Evolutionary conservation across 108 stramenopile species (phyloP), one percentile per base, ranked within the genome.

Genomic region (Cyclotella kingstonii): DNA sequence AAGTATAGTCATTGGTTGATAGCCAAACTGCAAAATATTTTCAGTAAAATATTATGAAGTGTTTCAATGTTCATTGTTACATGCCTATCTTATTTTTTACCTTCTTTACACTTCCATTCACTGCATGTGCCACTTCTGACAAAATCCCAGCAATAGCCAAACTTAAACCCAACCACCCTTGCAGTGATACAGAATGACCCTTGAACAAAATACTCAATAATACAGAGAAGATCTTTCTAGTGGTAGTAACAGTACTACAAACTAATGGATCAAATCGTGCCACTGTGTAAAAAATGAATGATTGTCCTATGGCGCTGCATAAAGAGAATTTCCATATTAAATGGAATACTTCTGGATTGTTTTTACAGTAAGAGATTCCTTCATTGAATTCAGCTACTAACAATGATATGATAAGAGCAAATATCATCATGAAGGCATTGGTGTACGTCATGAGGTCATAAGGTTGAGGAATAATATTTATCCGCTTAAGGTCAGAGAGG

Each of bases 161-260:
- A 12, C 60, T 36, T 39, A 95, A 64, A 23, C 87, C 89, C 47
- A 67, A 31, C 82, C 84, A 91, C 17, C 85, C 88, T 21, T 66
- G 55, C 27, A 23, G 28, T 40, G 60, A 74, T 15, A 95, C 45
- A 14, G 46, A 23, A 75, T 95, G 88, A 11, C 86, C 90, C 46
- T 90, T 86, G 47, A 78, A 54, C 18, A 89, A 50, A 21, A 90
- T 77, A 46, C 85, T 87, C 51, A 91, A 68, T 6, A 97, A 34
- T 18, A 97, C 89, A 0, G 91, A 86, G 53, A 96, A 89, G 51
- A 97, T 93, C 68, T 97, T 97, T 52, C 96, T 81, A 9, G 95
- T 95, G 3, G 96, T 97, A 18, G 96, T 97, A 28, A 97, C 81
- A 4, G 96, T 97, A 21, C 92, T 85, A 68, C 88, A 91, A 36